Evolutionary conservation across 345 rosid species (phyloP), one percentile per base, ranked within the genome.

Genomic region (Pistacia integerrima): DNA sequence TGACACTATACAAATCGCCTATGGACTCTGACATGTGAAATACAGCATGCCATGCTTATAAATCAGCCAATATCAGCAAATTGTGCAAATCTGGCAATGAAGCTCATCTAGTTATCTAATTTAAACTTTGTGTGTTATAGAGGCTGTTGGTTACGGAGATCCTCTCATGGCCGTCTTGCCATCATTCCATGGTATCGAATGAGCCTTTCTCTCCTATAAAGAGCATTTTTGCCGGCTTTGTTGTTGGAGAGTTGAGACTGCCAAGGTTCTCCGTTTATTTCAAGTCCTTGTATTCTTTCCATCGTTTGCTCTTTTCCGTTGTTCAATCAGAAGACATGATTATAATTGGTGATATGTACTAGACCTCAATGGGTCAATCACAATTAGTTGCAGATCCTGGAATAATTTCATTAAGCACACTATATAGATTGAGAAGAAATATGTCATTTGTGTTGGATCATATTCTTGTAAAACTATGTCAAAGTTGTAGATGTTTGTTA

Each of bases 121-220:
- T 28, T 71, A 49, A 2, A 36, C 17, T 67, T 20, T 56, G 65
- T 38, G 35, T 52, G 60, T 18, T 75, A 56, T 96, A 95, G 99
- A 92, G 48, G 84, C 91, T 8, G 89, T 93, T 74, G 98, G 98
- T 22, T 95, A 85, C 38, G 98, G 97, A 69, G 97, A 93, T 78
- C 96, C 98, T 62, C 86, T 95, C 6, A 83, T 95, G 5, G 99
- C 99, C 2, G 88, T 95, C 77, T 77, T 95, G 83, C 96, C 98
- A 69, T 92, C 97, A 16, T 95, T 93, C 70, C 95, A 82, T 38
- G 88, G 79, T 72, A 93, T 91, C 81, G 38, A 81, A 67, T 84
- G 80, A 84, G 69, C 62, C 20, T 38, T 38, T 67, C 64, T 64
- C 22, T 25, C 41, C 4, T 38, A 54, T 55, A 22, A 74, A 55